Conservation (phyloP, 2,329 filamentous ascomycete genomes). For the Cytospora paraplurivora region DNA sequence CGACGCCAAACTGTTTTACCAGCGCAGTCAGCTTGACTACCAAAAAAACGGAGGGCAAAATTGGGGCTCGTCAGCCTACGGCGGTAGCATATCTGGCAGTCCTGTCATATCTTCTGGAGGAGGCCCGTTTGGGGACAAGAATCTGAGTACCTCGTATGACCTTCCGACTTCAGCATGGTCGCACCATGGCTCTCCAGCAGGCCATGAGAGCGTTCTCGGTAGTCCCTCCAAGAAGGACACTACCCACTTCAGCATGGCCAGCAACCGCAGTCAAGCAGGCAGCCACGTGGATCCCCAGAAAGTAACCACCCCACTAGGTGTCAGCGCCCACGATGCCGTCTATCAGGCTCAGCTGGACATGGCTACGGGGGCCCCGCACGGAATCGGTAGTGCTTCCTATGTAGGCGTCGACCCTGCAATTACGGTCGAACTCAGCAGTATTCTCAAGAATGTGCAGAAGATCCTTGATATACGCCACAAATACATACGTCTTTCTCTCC, state of each 20-base stretch:
- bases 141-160: conserved; percentile 18
- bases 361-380: conserved; percentile 51
- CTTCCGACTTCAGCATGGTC: conserved; percentile 27
- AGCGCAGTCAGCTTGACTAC: conserved; percentile 73
- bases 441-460: conserved; percentile 88
- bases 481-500: conserved; percentile 83
- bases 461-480: conserved; percentile 86
- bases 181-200: conserved; percentile 18
- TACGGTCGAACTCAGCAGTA: conserved; percentile 78
- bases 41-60: conserved; percentile 41
- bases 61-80: conserved; percentile 42
- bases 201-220: conserved; percentile 23
- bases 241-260: conserved; percentile 23
- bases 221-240: conserved; percentile 29
- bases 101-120: conserved; percentile 41
- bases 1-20: conserved; percentile 95
- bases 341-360: conserved; percentile 29
- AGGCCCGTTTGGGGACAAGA: conserved; percentile 21
- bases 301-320: conserved; percentile 21
- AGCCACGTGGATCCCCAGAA: conserved; percentile 21
- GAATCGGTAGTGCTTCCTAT: conserved; percentile 66
- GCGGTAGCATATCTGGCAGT: conserved; percentile 48
- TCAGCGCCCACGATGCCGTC: conserved; percentile 33
- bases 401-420: conserved; percentile 76
- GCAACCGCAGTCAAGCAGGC: conserved; percentile 27